Base-by-base conservation (phyloP, 1,284 basidiomycete genomes). In the Ganoderma resinaceum region DNA sequence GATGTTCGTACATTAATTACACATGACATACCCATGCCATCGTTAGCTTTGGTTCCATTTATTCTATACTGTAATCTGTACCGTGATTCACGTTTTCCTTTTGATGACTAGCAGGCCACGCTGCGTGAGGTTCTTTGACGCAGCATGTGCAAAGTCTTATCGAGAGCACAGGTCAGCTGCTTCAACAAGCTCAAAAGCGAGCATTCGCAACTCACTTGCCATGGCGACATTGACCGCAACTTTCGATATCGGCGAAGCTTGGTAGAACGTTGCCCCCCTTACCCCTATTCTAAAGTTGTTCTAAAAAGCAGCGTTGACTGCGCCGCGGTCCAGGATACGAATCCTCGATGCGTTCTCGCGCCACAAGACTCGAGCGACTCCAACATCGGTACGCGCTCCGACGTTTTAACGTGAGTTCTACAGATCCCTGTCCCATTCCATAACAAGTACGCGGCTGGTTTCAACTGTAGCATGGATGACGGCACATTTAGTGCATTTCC, bases 211-310 rank as follows among this genome's bases (percentile, higher is more conserved):
- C 38, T 37, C 58, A 26, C 61, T 68, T 43, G 33, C 60, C 67
- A 72, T 72, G 71, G 66, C 69, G 69, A 70, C 66, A 67, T 67
- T 62, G 66, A 59, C 60, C 65, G 65, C 65, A 67, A 63, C 31
- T 38, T 60, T 38, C 46, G 46, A 35, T n/a, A 40, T 42, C 37
- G 26, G 49, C 46, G 16, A 59, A 37, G 35, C 57, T 40, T 59
- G 35, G 57, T 31, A 55, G 52, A 55, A 55, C 52, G 29, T 33
- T 33, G 0, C 8, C 23, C 52, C 52, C 18, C 52, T 55, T 18
- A 49, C 16, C 31, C 29, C 31, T 29, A 18, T 31, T 55, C 31
- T 29, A 55, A 29, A 55, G 62, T 55, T 3, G 26, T 40, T 29
- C 9, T 18, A 52, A 14, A 16, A 42, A 26, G 29, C 33, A 57